Percentiles rank a stretch among this genome's conserved stretches.
Conservation (phyloP, 1,284 basidiomycete genomes). For the Pulchroboletus neoregius region DNA sequence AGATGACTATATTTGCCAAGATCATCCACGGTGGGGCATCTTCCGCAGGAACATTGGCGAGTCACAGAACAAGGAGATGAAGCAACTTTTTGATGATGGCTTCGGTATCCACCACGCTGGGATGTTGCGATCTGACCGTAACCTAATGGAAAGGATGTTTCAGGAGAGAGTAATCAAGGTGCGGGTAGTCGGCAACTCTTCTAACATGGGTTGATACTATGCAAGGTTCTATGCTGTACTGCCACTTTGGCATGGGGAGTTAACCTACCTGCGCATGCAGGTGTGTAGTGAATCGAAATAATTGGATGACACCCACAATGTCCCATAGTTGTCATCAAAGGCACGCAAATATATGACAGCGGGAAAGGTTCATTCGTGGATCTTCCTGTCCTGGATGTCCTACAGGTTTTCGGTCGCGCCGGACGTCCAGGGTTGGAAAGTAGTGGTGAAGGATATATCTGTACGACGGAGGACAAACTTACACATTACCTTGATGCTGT, state of each 20-base stretch:
- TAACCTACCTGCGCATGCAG: constrained; percentile 97
- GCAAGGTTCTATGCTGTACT: constrained; percentile 95
- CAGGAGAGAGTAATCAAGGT: constrained; percentile 90
- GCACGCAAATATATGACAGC: constrained; percentile 95
- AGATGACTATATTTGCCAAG: constrained; percentile 78
- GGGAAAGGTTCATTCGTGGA: constrained; percentile 88
- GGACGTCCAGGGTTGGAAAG: constrained; percentile 95
- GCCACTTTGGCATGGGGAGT: constrained; percentile 99
- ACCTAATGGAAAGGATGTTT: constrained; percentile 95
- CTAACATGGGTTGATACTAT: constrained; percentile 8
- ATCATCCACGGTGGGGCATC: constrained; percentile 71
- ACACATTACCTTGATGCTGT: constrained; percentile 89
- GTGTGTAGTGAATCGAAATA: constrained; percentile 38
- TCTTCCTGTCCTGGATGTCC: constrained; percentile 91
- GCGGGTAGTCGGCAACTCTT: background rate
- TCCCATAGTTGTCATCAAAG: constrained; percentile 86
- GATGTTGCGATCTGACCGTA: constrained; percentile 93
- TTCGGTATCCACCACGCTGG: constrained; percentile 99
- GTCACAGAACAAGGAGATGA: constrained; percentile 96
- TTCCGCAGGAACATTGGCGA: constrained; percentile 78
- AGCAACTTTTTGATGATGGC: constrained; percentile 86
- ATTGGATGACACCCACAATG: constrained; percentile 12
- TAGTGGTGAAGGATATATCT: constrained; percentile 96
- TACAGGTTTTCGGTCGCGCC: constrained; percentile 97
- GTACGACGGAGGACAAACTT: constrained; percentile 91